phyloP scores from a whole-genome alignment of 768 basidiomycete species.

The Rossbeevera mucosa region DNA sequence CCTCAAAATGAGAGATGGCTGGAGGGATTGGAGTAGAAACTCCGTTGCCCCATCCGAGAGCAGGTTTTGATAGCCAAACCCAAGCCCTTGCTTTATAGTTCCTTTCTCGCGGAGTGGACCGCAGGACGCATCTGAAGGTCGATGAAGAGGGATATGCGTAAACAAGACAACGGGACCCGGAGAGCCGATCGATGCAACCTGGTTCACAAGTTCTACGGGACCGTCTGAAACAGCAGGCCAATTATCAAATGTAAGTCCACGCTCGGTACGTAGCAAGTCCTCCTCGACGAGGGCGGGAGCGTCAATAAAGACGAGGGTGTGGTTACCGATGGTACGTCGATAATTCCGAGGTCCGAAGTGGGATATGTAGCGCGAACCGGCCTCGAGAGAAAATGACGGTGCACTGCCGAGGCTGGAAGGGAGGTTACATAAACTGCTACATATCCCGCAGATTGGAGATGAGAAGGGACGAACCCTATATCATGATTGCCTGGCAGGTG shows the following conservation, averaged over 20 bases:
- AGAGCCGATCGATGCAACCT: conserved; percentile 28
- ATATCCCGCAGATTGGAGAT: not conserved
- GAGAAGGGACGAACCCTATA: conserved; percentile 50
- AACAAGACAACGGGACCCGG: conserved; percentile 62
- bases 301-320: conserved; percentile 70
- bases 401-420: conserved; percentile 27
- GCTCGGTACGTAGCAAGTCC: conserved; percentile 47
- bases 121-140: conserved; percentile 64
- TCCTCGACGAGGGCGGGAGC: conserved; percentile 73
- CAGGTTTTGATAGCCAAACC: conserved; percentile 81
- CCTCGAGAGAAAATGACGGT: conserved; percentile 36
- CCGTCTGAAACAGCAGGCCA: conserved; percentile 50
- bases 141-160: conserved; percentile 84
- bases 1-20: conserved; percentile 75
- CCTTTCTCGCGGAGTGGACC: conserved; percentile 76
- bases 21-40: conserved; percentile 60
- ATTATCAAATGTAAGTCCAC: conserved; percentile 37
- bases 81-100: conserved; percentile 66
- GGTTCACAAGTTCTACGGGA: conserved; percentile 50
- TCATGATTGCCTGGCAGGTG: conserved; percentile 93
- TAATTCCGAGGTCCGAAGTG: conserved; percentile 77
- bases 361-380: conserved; percentile 54
- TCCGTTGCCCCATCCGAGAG: conserved; percentile 62
- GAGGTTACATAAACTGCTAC: conserved; percentile 1
- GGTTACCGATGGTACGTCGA: conserved; percentile 59